Percentiles rank a stretch among this genome's conserved stretches.
Conservation (phyloP, 2,329 filamentous ascomycete genomes). For the Trichoderma cornu-damae region DNA sequence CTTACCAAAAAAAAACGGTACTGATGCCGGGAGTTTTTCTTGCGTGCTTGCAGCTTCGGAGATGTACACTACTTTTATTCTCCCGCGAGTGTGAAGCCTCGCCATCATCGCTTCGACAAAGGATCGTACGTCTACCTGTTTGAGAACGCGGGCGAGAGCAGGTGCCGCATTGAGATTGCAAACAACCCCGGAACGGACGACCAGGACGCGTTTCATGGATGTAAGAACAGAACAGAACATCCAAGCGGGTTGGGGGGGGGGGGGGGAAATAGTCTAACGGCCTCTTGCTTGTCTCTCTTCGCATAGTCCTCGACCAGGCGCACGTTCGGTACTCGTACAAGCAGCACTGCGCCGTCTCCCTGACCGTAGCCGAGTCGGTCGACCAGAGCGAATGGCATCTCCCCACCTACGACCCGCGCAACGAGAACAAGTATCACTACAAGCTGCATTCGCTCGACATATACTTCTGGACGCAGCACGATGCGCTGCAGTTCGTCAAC, state of each 20-base stretch:
- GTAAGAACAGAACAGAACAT: slow-evolving; percentile 43
- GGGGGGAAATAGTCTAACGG: slow-evolving; percentile 25
- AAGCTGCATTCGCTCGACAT: slow-evolving; percentile 69
- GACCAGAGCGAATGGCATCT: slow-evolving; percentile 66
- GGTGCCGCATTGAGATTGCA: slow-evolving; percentile 69
- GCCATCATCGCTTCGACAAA: slow-evolving; percentile 77
- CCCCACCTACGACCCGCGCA: slow-evolving; percentile 64
- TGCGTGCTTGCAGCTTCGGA: slow-evolving; percentile 70
- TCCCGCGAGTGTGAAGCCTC: slow-evolving; percentile 59
- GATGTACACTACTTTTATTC: slow-evolving; percentile 77
- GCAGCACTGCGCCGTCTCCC: slow-evolving; percentile 64
- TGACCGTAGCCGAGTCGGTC: slow-evolving; percentile 55
- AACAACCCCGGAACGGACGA: slow-evolving; percentile 68
- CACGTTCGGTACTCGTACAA: slow-evolving; percentile 67
- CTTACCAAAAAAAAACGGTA: neutral
- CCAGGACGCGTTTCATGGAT: slow-evolving; percentile 75
- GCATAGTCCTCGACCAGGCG: slow-evolving; percentile 58
- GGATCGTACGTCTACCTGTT: slow-evolving; percentile 77
- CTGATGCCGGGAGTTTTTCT: neutral
- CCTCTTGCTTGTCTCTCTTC: neutral
- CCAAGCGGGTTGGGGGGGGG: too few species aligned
- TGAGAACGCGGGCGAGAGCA: slow-evolving; percentile 62
- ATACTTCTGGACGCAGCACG: slow-evolving; percentile 73
- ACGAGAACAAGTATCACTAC: slow-evolving; percentile 75
- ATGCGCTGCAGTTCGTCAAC: slow-evolving; percentile 66